Conservation (phyloP, 805 yeast genomes). For the Candida vartiovaarae region DNA sequence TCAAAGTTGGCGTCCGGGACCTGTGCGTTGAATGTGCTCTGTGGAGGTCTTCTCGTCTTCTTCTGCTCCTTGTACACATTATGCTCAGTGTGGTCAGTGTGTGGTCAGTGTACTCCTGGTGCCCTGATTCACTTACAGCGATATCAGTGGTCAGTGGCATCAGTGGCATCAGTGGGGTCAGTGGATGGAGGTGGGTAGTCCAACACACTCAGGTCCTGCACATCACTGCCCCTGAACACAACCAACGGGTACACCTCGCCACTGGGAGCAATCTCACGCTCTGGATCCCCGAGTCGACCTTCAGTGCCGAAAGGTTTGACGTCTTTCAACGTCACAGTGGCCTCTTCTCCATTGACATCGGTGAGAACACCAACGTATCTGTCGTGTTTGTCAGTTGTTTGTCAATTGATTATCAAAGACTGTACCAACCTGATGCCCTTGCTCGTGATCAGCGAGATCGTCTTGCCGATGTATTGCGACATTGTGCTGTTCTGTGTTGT, state of each 20-base stretch:
- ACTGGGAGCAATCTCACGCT: slow-evolving; percentile 66
- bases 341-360: slow-evolving; percentile 80
- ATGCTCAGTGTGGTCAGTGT: not conserved
- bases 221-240: slow-evolving; percentile 87
- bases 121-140: not conserved
- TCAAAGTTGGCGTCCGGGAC: slow-evolving; percentile 62
- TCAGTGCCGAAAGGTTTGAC: slow-evolving; percentile 90
- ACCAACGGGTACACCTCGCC: slow-evolving; percentile 65
- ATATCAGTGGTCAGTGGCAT: too few species aligned
- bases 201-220: slow-evolving; percentile 78
- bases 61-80: slow-evolving; percentile 6
- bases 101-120: slow-evolving; percentile 3
- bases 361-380: slow-evolving; percentile 80
- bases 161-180: not conserved
- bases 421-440: slow-evolving; percentile 48
- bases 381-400: slow-evolving; percentile 1
- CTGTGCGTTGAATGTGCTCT: slow-evolving; percentile 21
- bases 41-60: slow-evolving; percentile 1
- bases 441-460: slow-evolving; percentile 72
- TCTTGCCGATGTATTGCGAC: slow-evolving; percentile 92
- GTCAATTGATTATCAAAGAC: slow-evolving; percentile 12
- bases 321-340: slow-evolving; percentile 75
- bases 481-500: slow-evolving; percentile 29
- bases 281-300: slow-evolving; percentile 70
- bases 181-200: slow-evolving; percentile 40